phyloP scores from a whole-genome alignment of 1,284 basidiomycete species.

The Rhodotorula sp. region DNA sequence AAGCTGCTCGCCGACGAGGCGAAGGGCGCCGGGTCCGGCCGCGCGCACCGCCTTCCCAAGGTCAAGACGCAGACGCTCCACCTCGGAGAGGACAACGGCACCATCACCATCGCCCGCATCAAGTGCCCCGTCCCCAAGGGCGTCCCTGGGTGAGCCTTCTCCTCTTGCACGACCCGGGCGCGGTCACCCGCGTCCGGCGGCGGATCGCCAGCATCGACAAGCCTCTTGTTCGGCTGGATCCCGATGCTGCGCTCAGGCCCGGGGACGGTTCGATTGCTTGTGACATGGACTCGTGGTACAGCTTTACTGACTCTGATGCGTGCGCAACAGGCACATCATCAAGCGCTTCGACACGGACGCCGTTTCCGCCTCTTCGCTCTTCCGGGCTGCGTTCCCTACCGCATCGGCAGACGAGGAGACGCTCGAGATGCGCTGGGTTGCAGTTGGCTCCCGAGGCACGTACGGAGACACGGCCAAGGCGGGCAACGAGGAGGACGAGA shows the following conservation, averaged over 20 bases:
- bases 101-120: slow-evolving; percentile 82
- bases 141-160: slow-evolving; percentile 38
- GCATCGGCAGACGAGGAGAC: slow-evolving; percentile 78
- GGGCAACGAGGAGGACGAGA: slow-evolving; percentile 38
- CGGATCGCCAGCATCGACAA: too few species aligned
- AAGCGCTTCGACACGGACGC: slow-evolving; percentile 94
- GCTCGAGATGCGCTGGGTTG: slow-evolving; percentile 72
- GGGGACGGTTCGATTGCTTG: too few species aligned
- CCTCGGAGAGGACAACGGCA: slow-evolving; percentile 35
- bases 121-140: slow-evolving; percentile 76
- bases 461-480: slow-evolving; percentile 42
- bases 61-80: slow-evolving; percentile 46
- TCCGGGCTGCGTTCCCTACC: slow-evolving; percentile 90
- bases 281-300: too few species aligned
- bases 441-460: slow-evolving; percentile 27
- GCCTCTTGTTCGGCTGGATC: too few species aligned
- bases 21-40: slow-evolving; percentile 1
- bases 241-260: too few species aligned
- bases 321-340: slow-evolving; percentile 60
- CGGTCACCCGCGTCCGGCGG: too few species aligned
- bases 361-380: slow-evolving; percentile 95
- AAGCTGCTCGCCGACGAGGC: slow-evolving; percentile 30
- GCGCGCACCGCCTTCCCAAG: slow-evolving; percentile 35
- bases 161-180: too few species aligned
- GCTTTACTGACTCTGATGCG: neutral